phyloP scores from a whole-genome alignment of 371 early-diverging fungal genomes.

The Mortierella sp. region DNA sequence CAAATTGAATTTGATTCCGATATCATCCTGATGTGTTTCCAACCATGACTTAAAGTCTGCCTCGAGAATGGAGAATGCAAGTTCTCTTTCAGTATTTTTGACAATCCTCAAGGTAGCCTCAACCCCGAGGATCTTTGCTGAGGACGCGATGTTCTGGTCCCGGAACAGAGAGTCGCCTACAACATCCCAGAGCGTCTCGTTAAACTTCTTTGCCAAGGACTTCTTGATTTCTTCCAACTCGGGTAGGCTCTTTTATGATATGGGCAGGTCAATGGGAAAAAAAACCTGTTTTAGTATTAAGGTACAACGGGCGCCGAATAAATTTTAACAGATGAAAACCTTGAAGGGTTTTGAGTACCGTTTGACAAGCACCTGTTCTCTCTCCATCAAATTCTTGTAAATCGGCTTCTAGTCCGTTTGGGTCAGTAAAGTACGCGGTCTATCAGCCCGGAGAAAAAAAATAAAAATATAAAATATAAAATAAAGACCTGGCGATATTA shows the following conservation, averaged over 20 bases:
- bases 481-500: too few species aligned
- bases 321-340: too few species aligned
- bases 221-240: not conserved
- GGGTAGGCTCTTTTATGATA: not conserved
- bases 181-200: not conserved
- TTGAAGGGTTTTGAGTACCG: too few species aligned
- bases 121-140: not conserved
- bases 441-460: too few species aligned
- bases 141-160: not conserved
- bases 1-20: not conserved
- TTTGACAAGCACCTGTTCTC: too few species aligned
- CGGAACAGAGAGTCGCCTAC: not conserved
- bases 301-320: too few species aligned
- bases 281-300: not conserved
- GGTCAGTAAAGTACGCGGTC: too few species aligned
- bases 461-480: too few species aligned
- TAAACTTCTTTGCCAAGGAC: not conserved
- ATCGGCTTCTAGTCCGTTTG: too few species aligned
- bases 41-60: not conserved
- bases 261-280: not conserved
- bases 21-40: not conserved
- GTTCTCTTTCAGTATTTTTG: not conserved
- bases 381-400: too few species aligned
- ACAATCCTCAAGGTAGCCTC: not conserved
- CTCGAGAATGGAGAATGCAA: not conserved